Conservation (phyloP, 2,329 filamentous ascomycete species). For the Graphium sp. region DNA sequence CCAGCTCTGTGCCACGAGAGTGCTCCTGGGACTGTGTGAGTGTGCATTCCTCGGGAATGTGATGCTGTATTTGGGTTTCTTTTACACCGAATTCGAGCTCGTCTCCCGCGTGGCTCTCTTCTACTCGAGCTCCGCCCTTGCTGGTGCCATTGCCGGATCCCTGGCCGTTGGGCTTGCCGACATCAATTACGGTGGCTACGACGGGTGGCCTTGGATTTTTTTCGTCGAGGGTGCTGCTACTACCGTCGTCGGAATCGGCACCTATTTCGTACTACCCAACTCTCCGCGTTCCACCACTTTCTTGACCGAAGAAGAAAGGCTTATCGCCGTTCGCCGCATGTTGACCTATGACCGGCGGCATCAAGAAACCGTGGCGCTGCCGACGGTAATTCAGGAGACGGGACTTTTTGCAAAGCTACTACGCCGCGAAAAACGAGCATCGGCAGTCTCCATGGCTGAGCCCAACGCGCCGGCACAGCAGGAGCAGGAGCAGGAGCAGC, state of each 20-base stretch:
- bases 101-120: constrained; percentile 10
- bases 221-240: constrained; percentile 20
- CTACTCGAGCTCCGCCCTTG: constrained; percentile 46
- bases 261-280: constrained; percentile 19
- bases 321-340: constrained; percentile 14
- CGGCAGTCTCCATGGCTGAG: not conserved
- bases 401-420: too few species aligned
- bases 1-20: constrained; percentile 8
- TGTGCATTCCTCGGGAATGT: constrained; percentile 10
- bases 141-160: constrained; percentile 43
- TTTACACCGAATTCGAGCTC: constrained; percentile 10
- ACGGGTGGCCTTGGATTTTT: constrained; percentile 28
- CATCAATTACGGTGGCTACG: constrained; percentile 16
- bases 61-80: constrained; percentile 11
- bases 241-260: constrained; percentile 14
- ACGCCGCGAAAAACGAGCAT: too few species aligned
- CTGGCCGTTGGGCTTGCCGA: constrained; percentile 23
- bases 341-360: constrained; percentile 5
- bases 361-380: too few species aligned
- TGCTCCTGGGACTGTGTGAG: constrained; percentile 9
- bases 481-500: not conserved
- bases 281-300: constrained; percentile 19
- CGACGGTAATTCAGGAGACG: too few species aligned
- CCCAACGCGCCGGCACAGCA: not conserved
- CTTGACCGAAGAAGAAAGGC: constrained; percentile 20